Base-by-base conservation (phyloP, 2,329 filamentous ascomycete genomes). In the Fusarium concolor region DNA sequence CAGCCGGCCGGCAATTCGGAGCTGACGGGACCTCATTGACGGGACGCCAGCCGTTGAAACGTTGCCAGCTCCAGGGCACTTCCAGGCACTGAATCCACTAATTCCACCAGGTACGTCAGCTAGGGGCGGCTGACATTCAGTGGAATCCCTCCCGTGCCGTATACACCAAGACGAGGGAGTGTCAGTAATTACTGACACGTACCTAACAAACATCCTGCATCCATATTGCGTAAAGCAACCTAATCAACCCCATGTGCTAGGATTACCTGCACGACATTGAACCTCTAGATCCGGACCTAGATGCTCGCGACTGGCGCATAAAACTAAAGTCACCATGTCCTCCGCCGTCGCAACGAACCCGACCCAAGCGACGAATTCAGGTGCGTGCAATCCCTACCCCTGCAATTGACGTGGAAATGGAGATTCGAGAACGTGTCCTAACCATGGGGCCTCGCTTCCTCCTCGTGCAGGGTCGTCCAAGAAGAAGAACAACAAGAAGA, bases 401-500 rank as follows among this genome's bases (percentile, higher is more conserved):
- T 73, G 60, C 65, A 68, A 67, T 74, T 45, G 63, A 65, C 42
- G 60, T 65, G 53, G 62, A 60, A 60, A 54, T 67, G 62, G 63
- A 61, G 67, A 67, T 61, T 61, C 56, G 61, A 73, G 68, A 74
- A 75, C 67, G 76, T 76, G 70, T 77, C 71, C 75, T 77, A 68
- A 77, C 65, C 62, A 70, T 70, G 65, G 65, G 65, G 66, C 55
- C 52, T 65, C 64, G 58, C 67, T 67, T 70, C 59, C 49, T 55
- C 37, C 54, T 56, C 60, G 67, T 61, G 63, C 70, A 74, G 60
- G 74, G 81, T 81, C 79, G 71, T 73, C 81, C 49, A 86, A 84
- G 78, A 88, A 86, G 79, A 88, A 86, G 80, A 85, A 83, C 75
- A 85, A 83, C 73, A 87, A 85, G 72, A 88, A 87, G 79, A 88